Base-by-base conservation (phyloP, 2,329 filamentous ascomycete genomes). In the Calonectria hawksworthii region DNA sequence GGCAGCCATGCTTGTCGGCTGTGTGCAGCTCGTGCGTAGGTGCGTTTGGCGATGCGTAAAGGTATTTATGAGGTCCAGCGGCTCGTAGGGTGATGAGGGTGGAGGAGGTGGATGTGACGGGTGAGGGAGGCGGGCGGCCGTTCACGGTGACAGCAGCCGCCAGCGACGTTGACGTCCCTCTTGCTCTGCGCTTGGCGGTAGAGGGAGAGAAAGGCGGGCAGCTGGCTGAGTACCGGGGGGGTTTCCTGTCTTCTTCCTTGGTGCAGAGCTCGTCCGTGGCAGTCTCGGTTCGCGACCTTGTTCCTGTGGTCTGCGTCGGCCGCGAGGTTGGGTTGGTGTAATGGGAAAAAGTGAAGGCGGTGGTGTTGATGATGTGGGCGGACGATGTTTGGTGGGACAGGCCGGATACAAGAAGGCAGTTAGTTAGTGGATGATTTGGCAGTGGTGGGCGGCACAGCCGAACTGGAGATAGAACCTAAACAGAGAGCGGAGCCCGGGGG, bases 1-100 rank as follows among this genome's bases (percentile, higher is more conserved):
- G 64, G 76, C 75, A 76, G 80, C 80, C 80, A 81, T 81, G 65
- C 66, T 70, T 74, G 68, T 72, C 51, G 66, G 70, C 32, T 47
- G 59, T 70, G 51, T 56, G 73, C 59, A 75, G 59, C 70, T 70
- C 51, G 61, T 18, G 34, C 51, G 38, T 51, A 16, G 47, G 26
- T 41, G 38, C n/a, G 59, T 30, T 32, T 30, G 61, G 38, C 52
- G 56, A 52, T 68, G 59, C 38, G 26, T 54, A 18, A 44, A 38
- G 54, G 23, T 34, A 44, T 44, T 52, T 41, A 18, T 44, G 38
- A 30, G 41, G 14, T 71, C 36, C 26, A 28, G 52, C 32, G 52
- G 63, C 28, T 68, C 51, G 34, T 44, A 38, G 54, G 36, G 66
- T 41, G 65, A 66, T 63, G 68, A 34, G 52, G 61, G 9, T 16